A percentile compares a stretch with the other conserved stretches of the same genome.
Evolutionary conservation across 306 rosid genomes (phyloP).

Genomic region (Prosopis cineraria): DNA sequence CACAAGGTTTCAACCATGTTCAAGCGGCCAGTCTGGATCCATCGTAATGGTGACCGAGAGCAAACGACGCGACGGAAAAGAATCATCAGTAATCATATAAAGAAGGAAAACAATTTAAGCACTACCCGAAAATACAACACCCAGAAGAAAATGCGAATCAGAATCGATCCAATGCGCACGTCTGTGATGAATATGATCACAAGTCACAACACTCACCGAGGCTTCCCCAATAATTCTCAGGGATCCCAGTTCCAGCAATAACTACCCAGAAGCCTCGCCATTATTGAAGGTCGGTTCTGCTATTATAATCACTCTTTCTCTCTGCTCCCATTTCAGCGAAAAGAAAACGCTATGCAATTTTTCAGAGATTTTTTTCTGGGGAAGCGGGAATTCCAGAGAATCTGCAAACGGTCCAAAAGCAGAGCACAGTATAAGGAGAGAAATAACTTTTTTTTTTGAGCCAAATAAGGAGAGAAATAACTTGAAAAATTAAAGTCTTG

Average conservation of each 20-base stretch:
- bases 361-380: constrained; percentile 30
- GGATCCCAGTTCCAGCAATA: constrained; percentile 50
- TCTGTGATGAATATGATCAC: constrained; percentile 41
- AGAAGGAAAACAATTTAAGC: constrained; percentile 25
- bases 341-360: constrained; percentile 42
- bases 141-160: constrained; percentile 43
- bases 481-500: not conserved
- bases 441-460: no score
- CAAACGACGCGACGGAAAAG: constrained; percentile 28
- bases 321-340: constrained; percentile 30
- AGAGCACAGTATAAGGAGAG: constrained; percentile 4
- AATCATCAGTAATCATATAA: not conserved
- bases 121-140: constrained; percentile 28
- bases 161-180: constrained; percentile 54
- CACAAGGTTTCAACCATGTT: constrained; percentile 30
- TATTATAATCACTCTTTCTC: not conserved
- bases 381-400: constrained; percentile 59
- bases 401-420: constrained; percentile 37
- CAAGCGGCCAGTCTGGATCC: constrained; percentile 43
- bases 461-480: constrained; percentile 5
- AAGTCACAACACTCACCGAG: constrained; percentile 49
- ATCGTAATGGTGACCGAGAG: constrained; percentile 29
- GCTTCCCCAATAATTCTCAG: constrained; percentile 44
- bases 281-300: constrained; percentile 53
- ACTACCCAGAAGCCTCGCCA: constrained; percentile 34